Evolutionary conservation across 192 early-diverging fungal species (phyloP).

Genomic region (Coemansia sp.): DNA sequence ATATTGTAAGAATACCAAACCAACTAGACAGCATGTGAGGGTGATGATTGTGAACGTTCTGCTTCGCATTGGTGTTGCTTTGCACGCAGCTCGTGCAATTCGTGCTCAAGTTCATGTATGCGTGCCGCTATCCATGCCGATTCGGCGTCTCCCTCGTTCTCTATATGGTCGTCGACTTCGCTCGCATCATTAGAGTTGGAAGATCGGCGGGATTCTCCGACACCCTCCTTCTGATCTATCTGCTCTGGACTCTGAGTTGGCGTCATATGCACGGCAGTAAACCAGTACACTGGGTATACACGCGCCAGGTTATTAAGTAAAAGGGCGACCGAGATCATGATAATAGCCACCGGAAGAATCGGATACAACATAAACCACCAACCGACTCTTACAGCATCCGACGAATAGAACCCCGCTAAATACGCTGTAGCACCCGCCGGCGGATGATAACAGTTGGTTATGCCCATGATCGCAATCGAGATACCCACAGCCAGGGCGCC

Average conservation of each 20-base stretch:
- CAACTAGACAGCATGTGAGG: background rate
- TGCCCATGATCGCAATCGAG: conserved; percentile 48
- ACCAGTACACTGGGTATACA: conserved; percentile 55
- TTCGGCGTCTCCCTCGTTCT: conserved; percentile 34
- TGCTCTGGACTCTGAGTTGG: background rate
- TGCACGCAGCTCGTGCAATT: conserved; percentile 17
- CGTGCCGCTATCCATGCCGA: conserved; percentile 35
- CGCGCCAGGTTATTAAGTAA: conserved; percentile 48
- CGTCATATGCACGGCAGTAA: conserved; percentile 30
- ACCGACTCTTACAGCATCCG: conserved; percentile 28
- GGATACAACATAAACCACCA: conserved; percentile 58
- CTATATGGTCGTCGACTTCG: conserved; percentile 18
- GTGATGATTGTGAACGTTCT: background rate
- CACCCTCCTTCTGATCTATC: background rate
- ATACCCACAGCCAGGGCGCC: conserved; percentile 48
- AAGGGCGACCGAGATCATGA: conserved; percentile 38
- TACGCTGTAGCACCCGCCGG: conserved; percentile 55
- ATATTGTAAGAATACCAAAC: background rate
- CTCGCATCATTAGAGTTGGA: background rate
- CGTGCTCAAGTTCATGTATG: conserved; percentile 37
- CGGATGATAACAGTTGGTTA: conserved; percentile 53
- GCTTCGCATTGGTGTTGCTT: background rate
- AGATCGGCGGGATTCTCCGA: background rate
- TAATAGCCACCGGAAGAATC: conserved; percentile 36
- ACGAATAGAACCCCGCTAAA: conserved; percentile 31